A percentile compares a stretch with the other conserved stretches of the same genome.
phyloP scores from a whole-genome alignment of 2,329 filamentous ascomycete genomes.

The Didymella sp. region DNA sequence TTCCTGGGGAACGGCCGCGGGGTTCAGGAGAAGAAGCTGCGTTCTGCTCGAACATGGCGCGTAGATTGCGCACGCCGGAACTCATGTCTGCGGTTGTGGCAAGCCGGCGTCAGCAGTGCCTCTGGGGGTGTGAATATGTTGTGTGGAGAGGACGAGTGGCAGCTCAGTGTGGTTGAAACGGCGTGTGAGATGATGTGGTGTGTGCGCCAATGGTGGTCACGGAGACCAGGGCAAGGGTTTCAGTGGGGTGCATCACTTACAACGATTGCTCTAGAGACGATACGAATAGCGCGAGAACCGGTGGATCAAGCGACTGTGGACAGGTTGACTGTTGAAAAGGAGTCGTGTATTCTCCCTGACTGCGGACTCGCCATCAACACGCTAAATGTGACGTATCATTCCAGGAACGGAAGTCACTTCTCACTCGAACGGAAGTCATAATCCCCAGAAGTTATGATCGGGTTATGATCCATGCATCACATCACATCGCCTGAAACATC shows the following conservation, averaged over 20 bases:
- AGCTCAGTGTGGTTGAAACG: constrained; percentile 22
- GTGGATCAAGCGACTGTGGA: constrained; percentile 9
- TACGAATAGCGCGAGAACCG: constrained; percentile 17
- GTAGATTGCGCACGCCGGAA: constrained; percentile 57
- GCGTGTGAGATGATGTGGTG: constrained; percentile 37
- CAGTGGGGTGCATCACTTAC: constrained; percentile 29
- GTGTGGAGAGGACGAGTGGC: constrained; percentile 25
- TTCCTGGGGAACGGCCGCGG: constrained; percentile 55
- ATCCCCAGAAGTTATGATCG: constrained; percentile 12
- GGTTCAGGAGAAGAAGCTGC: constrained; percentile 49
- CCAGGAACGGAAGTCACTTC: constrained; percentile 10
- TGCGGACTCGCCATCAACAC: constrained; percentile 11
- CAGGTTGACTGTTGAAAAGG: constrained; percentile 15
- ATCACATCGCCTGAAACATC: constrained; percentile 13
- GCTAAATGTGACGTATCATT: constrained; percentile 18
- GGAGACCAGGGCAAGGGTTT: constrained; percentile 26
- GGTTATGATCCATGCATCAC: constrained; percentile 20
- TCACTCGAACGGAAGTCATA: constrained; percentile 2
- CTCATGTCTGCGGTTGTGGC: constrained; percentile 54
- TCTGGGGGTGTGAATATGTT: constrained; percentile 23
- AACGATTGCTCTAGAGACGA: constrained; percentile 21
- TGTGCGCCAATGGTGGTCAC: constrained; percentile 24
- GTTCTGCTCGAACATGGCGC: constrained; percentile 58
- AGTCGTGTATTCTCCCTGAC: constrained; percentile 9
- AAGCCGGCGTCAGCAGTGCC: constrained; percentile 36